Conservation (phyloP, 2,329 filamentous ascomycete genomes). For the Seiridium cupressi region DNA sequence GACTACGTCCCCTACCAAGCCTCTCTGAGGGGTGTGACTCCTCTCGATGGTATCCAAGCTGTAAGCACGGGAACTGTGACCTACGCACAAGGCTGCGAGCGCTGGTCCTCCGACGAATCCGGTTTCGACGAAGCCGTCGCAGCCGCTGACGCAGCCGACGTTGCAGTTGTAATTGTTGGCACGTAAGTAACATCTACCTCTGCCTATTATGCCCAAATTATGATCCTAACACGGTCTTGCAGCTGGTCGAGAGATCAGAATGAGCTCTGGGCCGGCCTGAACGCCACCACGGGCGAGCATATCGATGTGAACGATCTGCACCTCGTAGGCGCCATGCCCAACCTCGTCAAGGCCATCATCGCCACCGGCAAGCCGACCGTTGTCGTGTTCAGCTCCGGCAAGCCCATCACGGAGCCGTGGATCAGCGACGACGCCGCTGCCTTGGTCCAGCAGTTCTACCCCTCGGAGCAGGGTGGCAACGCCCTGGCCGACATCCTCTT, state of each 20-base stretch:
- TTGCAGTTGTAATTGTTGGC: slow-evolving; percentile 71
- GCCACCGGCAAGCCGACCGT: slow-evolving; percentile 66
- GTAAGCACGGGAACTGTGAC: slow-evolving; percentile 59
- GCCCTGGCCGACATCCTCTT: slow-evolving; percentile 66
- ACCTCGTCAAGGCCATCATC: slow-evolving; percentile 65
- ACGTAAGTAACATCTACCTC: slow-evolving; percentile 34
- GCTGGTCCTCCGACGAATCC: slow-evolving; percentile 69
- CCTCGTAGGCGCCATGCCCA: slow-evolving; percentile 68
- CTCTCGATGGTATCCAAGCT: slow-evolving; percentile 65
- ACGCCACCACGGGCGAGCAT: slow-evolving; percentile 74
- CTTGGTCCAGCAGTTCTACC: slow-evolving; percentile 73
- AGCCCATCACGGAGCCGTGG: slow-evolving; percentile 72
- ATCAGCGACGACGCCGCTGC: slow-evolving; percentile 63
- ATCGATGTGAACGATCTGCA: slow-evolving; percentile 63
- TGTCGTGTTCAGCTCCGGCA: slow-evolving; percentile 67
- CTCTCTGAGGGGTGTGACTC: slow-evolving; percentile 65
- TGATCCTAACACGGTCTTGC: background rate
- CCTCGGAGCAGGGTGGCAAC: slow-evolving; percentile 65
- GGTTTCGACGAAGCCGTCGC: slow-evolving; percentile 66
- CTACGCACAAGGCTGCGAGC: slow-evolving; percentile 69
- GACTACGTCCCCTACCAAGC: slow-evolving; percentile 70
- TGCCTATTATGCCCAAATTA: background rate
- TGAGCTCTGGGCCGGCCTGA: slow-evolving; percentile 68
- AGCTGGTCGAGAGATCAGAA: slow-evolving; percentile 69
- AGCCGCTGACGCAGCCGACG: slow-evolving; percentile 64